These are phyloP conservation scores for Diaporthe sp. DNA, from an alignment of 2,329 filamentous ascomycete genomes.

Conservation along the genomic window DNA sequence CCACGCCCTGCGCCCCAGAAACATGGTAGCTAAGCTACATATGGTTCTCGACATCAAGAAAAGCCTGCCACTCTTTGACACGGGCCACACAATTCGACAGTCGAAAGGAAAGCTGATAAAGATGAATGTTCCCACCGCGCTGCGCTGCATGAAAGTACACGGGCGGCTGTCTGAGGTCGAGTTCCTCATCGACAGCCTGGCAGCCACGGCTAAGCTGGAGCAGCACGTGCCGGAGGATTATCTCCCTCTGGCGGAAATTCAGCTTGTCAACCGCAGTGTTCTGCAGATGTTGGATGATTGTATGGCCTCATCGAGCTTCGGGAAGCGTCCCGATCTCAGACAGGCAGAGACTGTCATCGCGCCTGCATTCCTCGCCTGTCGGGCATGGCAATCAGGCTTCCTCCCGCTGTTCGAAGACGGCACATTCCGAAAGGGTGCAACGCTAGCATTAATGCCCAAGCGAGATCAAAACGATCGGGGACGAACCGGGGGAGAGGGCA, in stretches of 20 bases:
- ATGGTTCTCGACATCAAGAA: constrained; percentile 23
- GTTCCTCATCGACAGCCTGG: neutral
- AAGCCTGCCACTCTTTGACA: constrained; percentile 26
- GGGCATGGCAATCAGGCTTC: constrained; percentile 29
- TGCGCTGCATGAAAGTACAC: constrained; percentile 26
- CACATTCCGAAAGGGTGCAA: neutral
- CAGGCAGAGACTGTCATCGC: constrained; percentile 9
- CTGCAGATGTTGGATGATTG: neutral
- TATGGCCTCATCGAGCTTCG: neutral
- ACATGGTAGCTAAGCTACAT: neutral
- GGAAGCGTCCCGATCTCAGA: neutral
- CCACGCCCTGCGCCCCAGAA: neutral
- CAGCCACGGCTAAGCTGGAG: neutral
- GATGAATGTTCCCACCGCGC: constrained; percentile 27
- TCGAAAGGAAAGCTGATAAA: constrained; percentile 17
- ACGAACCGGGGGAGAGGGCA: neutral
- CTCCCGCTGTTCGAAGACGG: constrained; percentile 18
- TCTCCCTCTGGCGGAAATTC: constrained; percentile 24
- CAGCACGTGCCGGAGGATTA: neutral
- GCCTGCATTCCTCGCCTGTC: constrained; percentile 26
- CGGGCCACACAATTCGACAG: neutral
- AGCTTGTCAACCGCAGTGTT: neutral
- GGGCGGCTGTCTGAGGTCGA: constrained; percentile 3
- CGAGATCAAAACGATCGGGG: neutral
- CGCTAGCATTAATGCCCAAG: neutral